Evolutionary conservation across 495 filamentous ascomycete genomes (phyloP), one percentile per base, ranked within the genome.

Genomic region (Aspergillus indologenus): DNA sequence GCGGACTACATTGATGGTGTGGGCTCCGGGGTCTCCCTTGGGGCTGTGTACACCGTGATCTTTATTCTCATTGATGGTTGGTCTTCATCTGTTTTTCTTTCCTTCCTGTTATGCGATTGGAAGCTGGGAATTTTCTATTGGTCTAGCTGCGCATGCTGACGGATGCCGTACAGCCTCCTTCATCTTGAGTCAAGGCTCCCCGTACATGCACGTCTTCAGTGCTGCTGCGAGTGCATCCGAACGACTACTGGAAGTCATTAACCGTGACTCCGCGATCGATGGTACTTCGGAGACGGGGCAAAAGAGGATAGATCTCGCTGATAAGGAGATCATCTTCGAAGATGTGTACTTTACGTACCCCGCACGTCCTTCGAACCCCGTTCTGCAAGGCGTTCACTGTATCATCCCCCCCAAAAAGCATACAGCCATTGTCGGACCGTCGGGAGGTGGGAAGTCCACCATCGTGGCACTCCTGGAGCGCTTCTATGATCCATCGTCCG

Each of bases 401-500:
- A 64, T 65, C 0, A 79, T 89, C 24, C 76, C 79, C n/a, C 74
- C 81, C 3, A 79, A 79, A 18, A 81, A 84, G 60, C 74, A 78
- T 49, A 86, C 86, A 0, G 87, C 85, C 0, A 81, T 90, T 47
- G 85, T 90, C 1, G 87, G 87, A 1, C 70, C 83, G 4, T 88
- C 85, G n/a, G 87, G 87, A 1, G 82, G 82, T 53, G 87, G 87
- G 2, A 90, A 90, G 63, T 87, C 84, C 1, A 89, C 87, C 12
- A 69, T 89, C 44, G 79, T 80, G 3, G 77, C 78, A 9, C 68
- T 88, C 14, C 56, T 86, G 4, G 75, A 81, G 55, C 76, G 85
- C 11, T 77, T 86, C 50, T 79, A 78, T 45, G 73, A 80, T 52
- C 70, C 76, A 9, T 61, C 61, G 2, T 57, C 66, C 0, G 79